Evolutionary conservation across 352 stramenopile genomes (phyloP).

Genomic region (Phytophthora pini): DNA sequence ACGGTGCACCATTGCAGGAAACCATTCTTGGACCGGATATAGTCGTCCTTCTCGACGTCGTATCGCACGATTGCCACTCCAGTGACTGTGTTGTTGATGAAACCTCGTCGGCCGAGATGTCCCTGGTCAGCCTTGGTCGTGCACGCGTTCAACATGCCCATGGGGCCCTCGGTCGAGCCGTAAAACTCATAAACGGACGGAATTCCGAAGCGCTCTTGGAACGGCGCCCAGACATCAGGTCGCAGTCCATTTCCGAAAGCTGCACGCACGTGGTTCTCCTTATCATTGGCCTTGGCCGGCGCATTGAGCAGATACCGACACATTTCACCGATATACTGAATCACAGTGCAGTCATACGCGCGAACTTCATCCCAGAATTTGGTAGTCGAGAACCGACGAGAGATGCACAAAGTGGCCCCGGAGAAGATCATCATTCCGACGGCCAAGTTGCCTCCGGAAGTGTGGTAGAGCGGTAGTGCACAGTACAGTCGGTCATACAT

Average conservation of each 20-base stretch:
- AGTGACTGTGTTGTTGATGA: constrained; percentile 54
- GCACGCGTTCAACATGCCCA: constrained; percentile 84
- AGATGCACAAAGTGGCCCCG: constrained; percentile 79
- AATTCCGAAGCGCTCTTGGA: constrained; percentile 89
- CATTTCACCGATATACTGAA: constrained; percentile 94
- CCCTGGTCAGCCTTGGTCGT: constrained; percentile 60
- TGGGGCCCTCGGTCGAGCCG: constrained; percentile 89
- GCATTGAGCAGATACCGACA: constrained; percentile 86
- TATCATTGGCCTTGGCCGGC: constrained; percentile 53
- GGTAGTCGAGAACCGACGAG: constrained; percentile 73
- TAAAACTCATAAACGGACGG: constrained; percentile 93
- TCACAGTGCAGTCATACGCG: constrained; percentile 69
- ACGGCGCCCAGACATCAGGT: constrained; percentile 88
- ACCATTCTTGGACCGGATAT: constrained; percentile 60
- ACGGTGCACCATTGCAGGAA: constrained; percentile 56
- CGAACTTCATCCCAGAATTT: constrained; percentile 84
- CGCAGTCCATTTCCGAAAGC: constrained; percentile 93
- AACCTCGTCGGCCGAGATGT: constrained; percentile 70
- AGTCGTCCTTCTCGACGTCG: constrained; percentile 78
- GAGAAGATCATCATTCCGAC: constrained; percentile 85
- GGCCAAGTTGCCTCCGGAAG: constrained; percentile 78
- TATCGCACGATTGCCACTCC: constrained; percentile 80
- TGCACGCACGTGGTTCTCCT: constrained; percentile 74
- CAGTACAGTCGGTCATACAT: constrained; percentile 80
- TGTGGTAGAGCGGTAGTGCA: constrained; percentile 86